phyloP scores from a whole-genome alignment of 768 basidiomycete species.

The Mycena filopes region DNA sequence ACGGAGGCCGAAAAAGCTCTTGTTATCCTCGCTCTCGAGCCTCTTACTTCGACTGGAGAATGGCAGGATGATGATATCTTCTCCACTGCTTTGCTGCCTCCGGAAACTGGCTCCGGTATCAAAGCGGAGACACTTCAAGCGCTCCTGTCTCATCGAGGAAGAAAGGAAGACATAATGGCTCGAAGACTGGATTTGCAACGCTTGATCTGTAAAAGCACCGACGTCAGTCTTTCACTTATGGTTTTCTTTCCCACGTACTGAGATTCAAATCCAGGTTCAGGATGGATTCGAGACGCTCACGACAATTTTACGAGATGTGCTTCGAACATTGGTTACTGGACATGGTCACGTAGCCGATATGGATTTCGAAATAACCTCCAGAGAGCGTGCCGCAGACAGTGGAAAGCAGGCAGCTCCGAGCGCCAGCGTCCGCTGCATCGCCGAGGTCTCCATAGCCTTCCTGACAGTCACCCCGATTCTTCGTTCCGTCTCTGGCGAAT shows the following conservation, averaged over 20 bases:
- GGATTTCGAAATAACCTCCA: constrained; percentile 64
- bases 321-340: constrained; percentile 49
- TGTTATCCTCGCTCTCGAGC: constrained; percentile 74
- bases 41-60: constrained; percentile 60
- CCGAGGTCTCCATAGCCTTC: constrained; percentile 67
- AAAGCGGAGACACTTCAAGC: constrained; percentile 60
- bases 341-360: constrained; percentile 40
- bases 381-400: constrained; percentile 44
- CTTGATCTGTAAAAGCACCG: constrained; percentile 72
- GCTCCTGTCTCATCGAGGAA: constrained; percentile 38
- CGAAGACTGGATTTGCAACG: constrained; percentile 59
- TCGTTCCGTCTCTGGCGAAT: constrained; percentile 66
- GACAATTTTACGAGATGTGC: constrained; percentile 50
- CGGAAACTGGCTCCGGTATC: constrained; percentile 68
- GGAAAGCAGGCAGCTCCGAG: constrained; percentile 41
- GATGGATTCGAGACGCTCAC: constrained; percentile 48
- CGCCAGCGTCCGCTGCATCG: constrained; percentile 46
- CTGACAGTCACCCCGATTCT: constrained; percentile 72
- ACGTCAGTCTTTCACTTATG: constrained; percentile 59
- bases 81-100: constrained; percentile 59
- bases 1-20: constrained; percentile 69
- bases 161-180: constrained; percentile 24
- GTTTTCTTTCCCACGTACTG: background rate
- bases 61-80: constrained; percentile 39
- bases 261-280: constrained; percentile 59